phyloP scores from a whole-genome alignment of 2,329 filamentous ascomycete genomes.

The Aspergillus terreus region DNA sequence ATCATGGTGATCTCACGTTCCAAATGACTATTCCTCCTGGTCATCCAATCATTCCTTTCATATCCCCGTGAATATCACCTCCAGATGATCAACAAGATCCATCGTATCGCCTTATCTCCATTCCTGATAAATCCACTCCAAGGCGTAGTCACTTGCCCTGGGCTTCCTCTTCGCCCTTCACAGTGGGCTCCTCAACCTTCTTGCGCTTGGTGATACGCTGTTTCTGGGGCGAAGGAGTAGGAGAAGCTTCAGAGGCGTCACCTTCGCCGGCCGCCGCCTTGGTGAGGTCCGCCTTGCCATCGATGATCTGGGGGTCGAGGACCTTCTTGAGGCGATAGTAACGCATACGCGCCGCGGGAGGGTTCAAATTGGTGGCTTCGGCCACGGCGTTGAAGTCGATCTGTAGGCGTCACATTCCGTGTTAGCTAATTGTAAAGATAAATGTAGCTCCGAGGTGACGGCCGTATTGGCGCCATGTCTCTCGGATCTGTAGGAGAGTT shows the following conservation, averaged over 20 bases:
- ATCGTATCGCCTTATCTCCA: not conserved
- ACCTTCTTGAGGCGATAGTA: slow-evolving; percentile 13
- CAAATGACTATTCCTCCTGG: too few relatives aligned
- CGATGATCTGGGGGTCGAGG: slow-evolving; percentile 6
- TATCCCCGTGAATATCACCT: not conserved
- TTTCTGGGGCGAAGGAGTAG: not conserved
- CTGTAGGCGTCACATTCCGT: slow-evolving; percentile 14
- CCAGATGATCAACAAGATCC: not conserved
- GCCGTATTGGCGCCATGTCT: not conserved
- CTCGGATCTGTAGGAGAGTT: too few relatives aligned
- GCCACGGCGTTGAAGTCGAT: slow-evolving; percentile 35
- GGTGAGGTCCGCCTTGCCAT: slow-evolving; percentile 6
- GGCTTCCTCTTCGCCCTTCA: not conserved
- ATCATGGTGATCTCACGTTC: not conserved
- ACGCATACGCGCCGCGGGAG: slow-evolving; percentile 14
- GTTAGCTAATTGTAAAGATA: not conserved
- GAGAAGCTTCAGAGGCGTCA: not conserved
- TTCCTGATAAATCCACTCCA: too few relatives aligned
- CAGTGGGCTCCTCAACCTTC: slow-evolving; percentile 2
- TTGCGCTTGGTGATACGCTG: slow-evolving; percentile 4
- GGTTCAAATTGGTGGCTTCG: slow-evolving; percentile 11
- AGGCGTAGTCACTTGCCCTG: too few relatives aligned
- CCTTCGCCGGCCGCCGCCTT: not conserved
- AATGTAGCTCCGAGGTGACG: not conserved
- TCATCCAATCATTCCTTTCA: not conserved